phyloP scores from a whole-genome alignment of 306 rosid genomes.

The Vicia villosa region DNA sequence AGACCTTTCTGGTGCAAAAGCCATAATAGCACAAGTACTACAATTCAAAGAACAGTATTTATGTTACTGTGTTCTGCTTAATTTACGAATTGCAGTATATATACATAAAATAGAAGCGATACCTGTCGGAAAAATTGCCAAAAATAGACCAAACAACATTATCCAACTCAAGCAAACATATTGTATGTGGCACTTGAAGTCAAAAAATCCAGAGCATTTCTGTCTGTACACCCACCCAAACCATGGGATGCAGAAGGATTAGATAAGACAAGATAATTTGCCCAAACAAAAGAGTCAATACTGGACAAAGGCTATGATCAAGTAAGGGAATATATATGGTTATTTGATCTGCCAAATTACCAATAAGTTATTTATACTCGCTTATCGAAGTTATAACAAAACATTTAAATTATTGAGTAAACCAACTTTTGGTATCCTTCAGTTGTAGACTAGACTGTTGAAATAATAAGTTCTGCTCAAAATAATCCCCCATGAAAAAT shows the following conservation, averaged over 20 bases:
- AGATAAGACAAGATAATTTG: slow-evolving; percentile 31
- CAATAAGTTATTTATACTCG: background rate
- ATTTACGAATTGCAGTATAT: background rate
- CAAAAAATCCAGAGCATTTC: slow-evolving; percentile 79
- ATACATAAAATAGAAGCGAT: slow-evolving; percentile 26
- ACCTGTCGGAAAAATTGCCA: slow-evolving; percentile 84
- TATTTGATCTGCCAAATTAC: background rate
- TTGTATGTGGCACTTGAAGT: slow-evolving; percentile 88
- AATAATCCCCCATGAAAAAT: slow-evolving; percentile 5
- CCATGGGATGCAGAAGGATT: background rate
- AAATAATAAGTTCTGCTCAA: background rate
- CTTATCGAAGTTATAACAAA: background rate
- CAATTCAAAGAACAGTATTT: slow-evolving; percentile 40
- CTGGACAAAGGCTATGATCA: background rate
- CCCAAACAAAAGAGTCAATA: slow-evolving; percentile 18
- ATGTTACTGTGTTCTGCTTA: slow-evolving; percentile 17
- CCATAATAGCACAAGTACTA: slow-evolving; percentile 80
- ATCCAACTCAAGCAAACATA: slow-evolving; percentile 90
- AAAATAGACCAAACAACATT: slow-evolving; percentile 69
- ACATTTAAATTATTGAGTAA: background rate
- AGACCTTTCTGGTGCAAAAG: slow-evolving; percentile 80
- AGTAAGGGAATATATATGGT: background rate
- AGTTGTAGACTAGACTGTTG: slow-evolving; percentile 16
- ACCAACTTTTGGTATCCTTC: slow-evolving; percentile 13
- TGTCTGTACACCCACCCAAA: slow-evolving; percentile 49